These are phyloP conservation scores for Cerrena zonata DNA, from an alignment of 1,284 basidiomycete genomes.

Conservation along the genomic window DNA sequence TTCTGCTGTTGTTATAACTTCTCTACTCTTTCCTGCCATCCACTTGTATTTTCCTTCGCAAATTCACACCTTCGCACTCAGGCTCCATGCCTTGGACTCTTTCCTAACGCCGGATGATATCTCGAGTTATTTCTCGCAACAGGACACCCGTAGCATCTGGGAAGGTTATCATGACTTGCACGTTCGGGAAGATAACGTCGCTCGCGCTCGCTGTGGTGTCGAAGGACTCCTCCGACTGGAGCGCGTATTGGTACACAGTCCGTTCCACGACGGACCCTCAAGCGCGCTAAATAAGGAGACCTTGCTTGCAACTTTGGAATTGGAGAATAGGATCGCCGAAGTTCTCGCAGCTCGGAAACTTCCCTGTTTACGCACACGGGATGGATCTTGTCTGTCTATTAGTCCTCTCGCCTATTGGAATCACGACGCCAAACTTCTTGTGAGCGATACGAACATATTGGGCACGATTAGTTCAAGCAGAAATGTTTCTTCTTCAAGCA, in stretches of 20 bases:
- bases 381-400: constrained; percentile 58
- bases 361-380: constrained; percentile 45
- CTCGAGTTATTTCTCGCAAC: constrained; percentile 45
- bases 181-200: constrained; percentile 63
- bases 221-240: constrained; percentile 76
- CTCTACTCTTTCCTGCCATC: constrained; percentile 88
- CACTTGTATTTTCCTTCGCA: constrained; percentile 75
- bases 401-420: constrained; percentile 74
- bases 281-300: constrained; percentile 58
- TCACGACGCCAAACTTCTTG: constrained; percentile 49
- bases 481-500: constrained; percentile 52
- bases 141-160: constrained; percentile 69
- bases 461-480: constrained; percentile 48
- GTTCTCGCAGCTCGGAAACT: constrained; percentile 37
- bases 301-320: constrained; percentile 54
- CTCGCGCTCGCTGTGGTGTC: constrained; percentile 65
- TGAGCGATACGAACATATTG: constrained; percentile 50
- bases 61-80: constrained; percentile 55
- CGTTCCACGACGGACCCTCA: constrained; percentile 41
- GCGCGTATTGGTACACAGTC: constrained; percentile 63
- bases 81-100: constrained; percentile 53
- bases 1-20: constrained; percentile 91
- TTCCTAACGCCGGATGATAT: constrained; percentile 50
- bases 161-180: constrained; percentile 54
- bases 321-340: constrained; percentile 54